Conservation (phyloP, 179 eudicot genomes). For the Beta macrorhiza region DNA sequence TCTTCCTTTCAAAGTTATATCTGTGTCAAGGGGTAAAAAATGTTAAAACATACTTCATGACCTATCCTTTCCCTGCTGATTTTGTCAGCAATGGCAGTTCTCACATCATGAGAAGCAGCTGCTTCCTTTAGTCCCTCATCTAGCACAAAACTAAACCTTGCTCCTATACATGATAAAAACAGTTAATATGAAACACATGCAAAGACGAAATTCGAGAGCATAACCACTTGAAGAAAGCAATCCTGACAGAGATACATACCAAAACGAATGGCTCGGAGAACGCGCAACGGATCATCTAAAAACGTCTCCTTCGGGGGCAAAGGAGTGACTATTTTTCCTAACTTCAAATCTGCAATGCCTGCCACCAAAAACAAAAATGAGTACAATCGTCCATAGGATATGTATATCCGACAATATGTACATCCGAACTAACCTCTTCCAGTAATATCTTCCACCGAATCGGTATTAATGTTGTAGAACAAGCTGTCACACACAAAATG, state of each 20-base stretch:
- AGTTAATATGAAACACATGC: not conserved
- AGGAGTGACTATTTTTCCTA: conserved; percentile 92
- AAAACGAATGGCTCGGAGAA: conserved; percentile 94
- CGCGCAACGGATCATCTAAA: conserved; percentile 94
- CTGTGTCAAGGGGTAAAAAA: not conserved
- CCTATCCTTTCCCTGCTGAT: conserved; percentile 97
- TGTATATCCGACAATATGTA: conserved; percentile 26
- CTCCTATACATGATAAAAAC: conserved; percentile 45
- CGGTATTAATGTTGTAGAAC: conserved; percentile 86
- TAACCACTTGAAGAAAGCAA: not conserved
- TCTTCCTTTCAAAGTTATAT: not conserved
- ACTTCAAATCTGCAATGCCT: conserved; percentile 72
- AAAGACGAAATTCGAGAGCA: conserved; percentile 1
- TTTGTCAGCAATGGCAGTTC: conserved; percentile 75
- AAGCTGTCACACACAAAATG: conserved; percentile 53
- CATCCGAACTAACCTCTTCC: conserved; percentile 59
- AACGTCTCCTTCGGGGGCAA: conserved; percentile 89
- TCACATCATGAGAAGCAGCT: conserved; percentile 80
- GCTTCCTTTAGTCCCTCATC: conserved; percentile 77
- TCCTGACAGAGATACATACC: conserved; percentile 38
- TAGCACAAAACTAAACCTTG: conserved; percentile 73
- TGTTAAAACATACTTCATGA: conserved; percentile 62
- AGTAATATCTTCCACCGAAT: conserved; percentile 84
- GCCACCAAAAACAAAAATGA: conserved; percentile 23
- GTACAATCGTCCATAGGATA: conserved; percentile 54